Base-by-base conservation (phyloP, 495 filamentous ascomycete genomes). In the Saxispiralis lemnorum region DNA sequence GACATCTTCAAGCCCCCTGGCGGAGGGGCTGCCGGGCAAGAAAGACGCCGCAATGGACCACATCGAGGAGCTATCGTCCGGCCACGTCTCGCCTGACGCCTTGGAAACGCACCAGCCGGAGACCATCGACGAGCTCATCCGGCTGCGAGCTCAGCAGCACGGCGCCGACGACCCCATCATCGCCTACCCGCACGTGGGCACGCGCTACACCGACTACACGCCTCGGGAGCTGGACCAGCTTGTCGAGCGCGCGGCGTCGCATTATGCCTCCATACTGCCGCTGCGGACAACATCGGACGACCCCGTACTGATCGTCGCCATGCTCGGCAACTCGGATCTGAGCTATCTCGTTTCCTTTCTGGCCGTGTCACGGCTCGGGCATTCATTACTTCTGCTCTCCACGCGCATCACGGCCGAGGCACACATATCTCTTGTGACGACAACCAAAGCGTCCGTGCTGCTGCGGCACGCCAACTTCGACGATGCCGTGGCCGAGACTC, bases 371-470 rank as follows among this genome's bases (percentile, higher is more conserved):
- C 33, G 21, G 15, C 43, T 69, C 1, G 66, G 66, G 1, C 63
- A 65, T 40, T 57, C 65, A 1, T 59, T 67, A 3, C 57, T 69
- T 1, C 54, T 68, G 7, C 52, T 69, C 2, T 68, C 65, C 7
- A 66, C 64, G 0, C 51, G 66, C 1, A 59, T 68, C 16, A 57
- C 64, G 0, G 49, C 55, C 35, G 63, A 63, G 35, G 66, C 67
- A 0, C 60, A 64, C 41, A 51, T 55, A 6, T 60, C 57, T 24
- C 48, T 71, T 21, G 45, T 64, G 3, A 43, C 62, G 14, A 53
- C 52, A 30, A 69, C 65, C 4, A 52, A 31, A n/a, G n/a, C 46
- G 2, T 32, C 31, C n/a, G 13, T 17, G n/a, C 16, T 35, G 5
- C 34, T 35, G 5, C 16, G 16, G 5, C 34, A 35, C 16, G n/a